Conservation (phyloP, 225 moss, liverwort and hornwort species). For the Neckera pumila region DNA sequence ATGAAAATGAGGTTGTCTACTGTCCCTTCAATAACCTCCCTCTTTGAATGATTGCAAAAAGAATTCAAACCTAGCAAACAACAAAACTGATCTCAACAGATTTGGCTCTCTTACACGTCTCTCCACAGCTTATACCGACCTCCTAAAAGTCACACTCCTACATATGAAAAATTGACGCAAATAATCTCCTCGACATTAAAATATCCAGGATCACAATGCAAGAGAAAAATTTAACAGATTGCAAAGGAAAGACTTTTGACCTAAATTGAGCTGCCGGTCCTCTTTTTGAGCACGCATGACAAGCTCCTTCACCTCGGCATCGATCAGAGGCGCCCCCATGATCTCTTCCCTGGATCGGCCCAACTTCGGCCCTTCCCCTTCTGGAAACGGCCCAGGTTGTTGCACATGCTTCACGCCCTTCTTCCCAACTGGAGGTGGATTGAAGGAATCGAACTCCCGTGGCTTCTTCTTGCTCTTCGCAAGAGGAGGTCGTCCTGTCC, state of each 20-base stretch:
- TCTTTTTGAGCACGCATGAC: conserved; percentile 42
- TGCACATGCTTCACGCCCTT: conserved; percentile 91
- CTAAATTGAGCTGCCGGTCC: conserved; percentile 76
- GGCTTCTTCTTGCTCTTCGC: conserved; percentile 72
- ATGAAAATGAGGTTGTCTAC: background rate
- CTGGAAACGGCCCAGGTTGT: conserved; percentile 64
- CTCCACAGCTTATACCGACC: background rate
- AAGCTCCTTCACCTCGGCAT: conserved; percentile 59
- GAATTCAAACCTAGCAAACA: background rate
- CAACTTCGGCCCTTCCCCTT: conserved; percentile 52
- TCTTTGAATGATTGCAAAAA: background rate
- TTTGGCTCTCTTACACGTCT: background rate
- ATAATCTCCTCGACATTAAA: background rate
- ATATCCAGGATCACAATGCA: background rate
- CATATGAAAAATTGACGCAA: background rate
- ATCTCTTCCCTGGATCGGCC: conserved; percentile 73
- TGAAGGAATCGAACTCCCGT: conserved; percentile 80
- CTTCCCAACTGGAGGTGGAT: conserved; percentile 67
- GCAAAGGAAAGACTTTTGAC: conserved; percentile 6
- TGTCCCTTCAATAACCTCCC: background rate
- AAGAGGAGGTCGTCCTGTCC: conserved; percentile 86
- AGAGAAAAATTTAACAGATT: background rate
- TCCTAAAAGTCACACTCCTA: background rate
- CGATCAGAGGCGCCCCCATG: conserved; percentile 55
- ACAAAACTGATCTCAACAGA: background rate